Base-by-base conservation (phyloP, 164 flowering plant genomes). In the Chloranthus sessilifolius region DNA sequence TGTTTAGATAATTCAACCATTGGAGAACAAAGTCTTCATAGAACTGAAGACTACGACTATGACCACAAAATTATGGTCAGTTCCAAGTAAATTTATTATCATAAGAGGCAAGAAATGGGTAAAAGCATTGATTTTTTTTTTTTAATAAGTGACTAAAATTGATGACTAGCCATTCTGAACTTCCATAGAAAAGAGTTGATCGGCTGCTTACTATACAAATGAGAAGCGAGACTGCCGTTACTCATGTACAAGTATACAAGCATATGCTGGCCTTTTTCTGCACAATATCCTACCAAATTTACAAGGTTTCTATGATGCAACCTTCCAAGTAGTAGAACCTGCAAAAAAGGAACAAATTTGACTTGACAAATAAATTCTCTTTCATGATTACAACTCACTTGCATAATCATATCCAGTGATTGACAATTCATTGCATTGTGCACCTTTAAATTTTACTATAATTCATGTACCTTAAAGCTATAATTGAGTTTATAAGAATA, bases 201-300 rank as follows among this genome's bases (percentile, higher is more conserved):
- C 25, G 30, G 11, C n/a, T 33, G 49, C 96, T 84, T 81, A 92
- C 97, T 53, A 57, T 88, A 86, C 54, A 92, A 71, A 71, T 86
- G 99, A 70, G 95, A 92, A 51, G 95, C 88, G 59, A 92, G 81
- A 60, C 95, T 86, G 52, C 99, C 96, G 57, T 81, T 81, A 41
- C 76, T 86, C 99, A 92, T 88, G 61, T 76, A 88, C 55, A 88
- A 95, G 56, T 92, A 92, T 23, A 92, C 62, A 56, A 92, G 99
- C 64, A 92, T 92, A 66, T 79, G 81, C 55, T 81, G 90, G 34
- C 90, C 82, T 65, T 81, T 92, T 56, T 92, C 99, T 36, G 88
- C 85, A 74, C 99, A 92, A 62, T 92, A 92, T 35, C 99, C 99
- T 45, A 92, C 80, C 82, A 92, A 77, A 81, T 92, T 92, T 62